Evolutionary conservation across 1,139 yeast species (phyloP).

Genomic region (Blastobotrys raffinosifermentans): DNA sequence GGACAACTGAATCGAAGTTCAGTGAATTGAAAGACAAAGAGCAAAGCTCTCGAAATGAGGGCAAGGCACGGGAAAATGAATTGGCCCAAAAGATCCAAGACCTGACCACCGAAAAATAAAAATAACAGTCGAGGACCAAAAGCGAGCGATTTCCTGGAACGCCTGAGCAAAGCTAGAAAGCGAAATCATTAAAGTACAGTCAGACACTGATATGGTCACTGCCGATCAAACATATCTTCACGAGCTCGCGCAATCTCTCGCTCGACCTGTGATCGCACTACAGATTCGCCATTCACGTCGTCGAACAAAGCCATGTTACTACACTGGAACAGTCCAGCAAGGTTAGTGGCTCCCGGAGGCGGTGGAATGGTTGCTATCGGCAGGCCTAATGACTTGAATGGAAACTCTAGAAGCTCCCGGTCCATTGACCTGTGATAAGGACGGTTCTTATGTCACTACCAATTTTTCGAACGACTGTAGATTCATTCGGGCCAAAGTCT

Average conservation of each 20-base stretch:
- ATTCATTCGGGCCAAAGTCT: too few species aligned
- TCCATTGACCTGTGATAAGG: too few species aligned
- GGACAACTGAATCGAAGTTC: neutral
- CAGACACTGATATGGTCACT: slow-evolving; percentile 35
- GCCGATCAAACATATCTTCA: slow-evolving; percentile 34
- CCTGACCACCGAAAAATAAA: slow-evolving; percentile 32
- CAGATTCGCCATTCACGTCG: slow-evolving; percentile 74
- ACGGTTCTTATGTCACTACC: too few species aligned
- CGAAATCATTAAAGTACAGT: slow-evolving; percentile 35
- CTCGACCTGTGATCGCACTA: slow-evolving; percentile 60
- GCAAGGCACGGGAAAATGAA: slow-evolving; percentile 14
- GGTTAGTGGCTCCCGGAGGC: too few species aligned
- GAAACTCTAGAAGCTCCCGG: too few species aligned
- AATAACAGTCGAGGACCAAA: slow-evolving; percentile 41
- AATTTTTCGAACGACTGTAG: too few species aligned
- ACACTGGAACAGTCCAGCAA: slow-evolving; percentile 93
- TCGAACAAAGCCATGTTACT: slow-evolving; percentile 93
- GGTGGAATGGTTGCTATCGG: neutral
- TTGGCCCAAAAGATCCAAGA: slow-evolving; percentile 25
- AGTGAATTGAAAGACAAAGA: neutral
- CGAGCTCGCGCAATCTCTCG: slow-evolving; percentile 26
- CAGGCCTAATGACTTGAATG: too few species aligned
- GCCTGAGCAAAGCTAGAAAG: slow-evolving; percentile 33
- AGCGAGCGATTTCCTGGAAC: slow-evolving; percentile 34
- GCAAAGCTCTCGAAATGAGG: slow-evolving; percentile 5